Conservation (phyloP, 257 asterid genomes). For the Lantana camara region DNA sequence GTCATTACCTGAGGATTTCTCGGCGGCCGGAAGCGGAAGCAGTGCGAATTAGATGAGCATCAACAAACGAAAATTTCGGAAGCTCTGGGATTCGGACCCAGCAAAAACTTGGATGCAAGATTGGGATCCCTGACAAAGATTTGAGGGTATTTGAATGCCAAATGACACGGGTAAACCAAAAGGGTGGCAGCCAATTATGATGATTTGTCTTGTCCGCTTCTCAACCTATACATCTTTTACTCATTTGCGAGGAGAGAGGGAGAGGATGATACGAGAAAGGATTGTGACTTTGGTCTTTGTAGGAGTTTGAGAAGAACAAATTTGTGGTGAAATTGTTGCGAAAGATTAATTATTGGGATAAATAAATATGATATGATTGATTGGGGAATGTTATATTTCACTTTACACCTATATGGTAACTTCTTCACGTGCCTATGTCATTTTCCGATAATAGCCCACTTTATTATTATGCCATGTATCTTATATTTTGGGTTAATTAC, state of each 20-base stretch:
- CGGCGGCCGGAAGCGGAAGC: slow-evolving; percentile 20
- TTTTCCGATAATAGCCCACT: background rate
- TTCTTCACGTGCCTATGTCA: background rate
- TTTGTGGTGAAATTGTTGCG: background rate
- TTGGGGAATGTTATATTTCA: background rate
- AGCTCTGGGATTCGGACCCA: slow-evolving; percentile 23
- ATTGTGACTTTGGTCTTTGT: background rate
- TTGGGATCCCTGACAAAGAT: slow-evolving; percentile 30
- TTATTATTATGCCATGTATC: too few relatives aligned
- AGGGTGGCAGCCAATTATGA: slow-evolving; percentile 6
- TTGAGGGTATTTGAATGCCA: slow-evolving; percentile 8
- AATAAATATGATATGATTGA: too few relatives aligned
- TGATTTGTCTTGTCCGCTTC: background rate
- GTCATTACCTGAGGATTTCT: slow-evolving; percentile 24
- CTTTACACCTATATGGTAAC: background rate
- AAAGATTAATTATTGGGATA: background rate
- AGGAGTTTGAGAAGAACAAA: background rate
- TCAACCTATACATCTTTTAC: background rate
- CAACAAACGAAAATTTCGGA: slow-evolving; percentile 30
- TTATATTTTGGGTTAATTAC: too few relatives aligned
- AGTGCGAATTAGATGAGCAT: slow-evolving; percentile 35
- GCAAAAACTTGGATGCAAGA: background rate
- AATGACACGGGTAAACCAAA: background rate
- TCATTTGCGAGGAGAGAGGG: background rate
- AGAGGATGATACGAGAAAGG: background rate